Percentiles rank a stretch among this genome's conserved stretches.
Evolutionary conservation across 805 yeast genomes (phyloP).

Genomic region (Candida qinlingensis): DNA sequence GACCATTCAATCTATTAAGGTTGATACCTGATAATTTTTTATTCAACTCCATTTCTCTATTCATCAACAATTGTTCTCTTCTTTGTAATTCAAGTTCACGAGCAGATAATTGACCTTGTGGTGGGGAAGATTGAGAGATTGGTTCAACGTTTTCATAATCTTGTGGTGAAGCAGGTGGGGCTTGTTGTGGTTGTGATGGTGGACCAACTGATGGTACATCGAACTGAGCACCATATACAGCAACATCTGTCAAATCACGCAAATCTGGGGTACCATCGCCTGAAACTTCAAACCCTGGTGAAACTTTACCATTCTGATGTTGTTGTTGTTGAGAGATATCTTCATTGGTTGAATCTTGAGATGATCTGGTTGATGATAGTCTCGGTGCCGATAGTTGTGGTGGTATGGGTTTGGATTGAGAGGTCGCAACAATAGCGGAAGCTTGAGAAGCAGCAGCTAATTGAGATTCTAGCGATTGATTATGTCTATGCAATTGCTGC

Average conservation of each 20-base stretch:
- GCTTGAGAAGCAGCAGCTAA: background rate
- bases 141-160: slow-evolving; percentile 1
- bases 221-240: slow-evolving; percentile 17
- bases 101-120: slow-evolving; percentile 15
- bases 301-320: background rate
- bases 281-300: slow-evolving; percentile 1
- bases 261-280: slow-evolving; percentile 26
- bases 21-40: slow-evolving; percentile 15
- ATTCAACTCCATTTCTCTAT: slow-evolving; percentile 24
- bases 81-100: slow-evolving; percentile 25
- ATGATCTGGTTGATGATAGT: slow-evolving; percentile 1
- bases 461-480: slow-evolving; percentile 3
- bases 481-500: slow-evolving; percentile 4
- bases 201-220: slow-evolving; percentile 13
- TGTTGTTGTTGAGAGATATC: background rate
- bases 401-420: background rate
- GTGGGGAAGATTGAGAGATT: slow-evolving; percentile 19
- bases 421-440: background rate
- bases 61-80: slow-evolving; percentile 20
- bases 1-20: slow-evolving; percentile 6
- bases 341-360: background rate
- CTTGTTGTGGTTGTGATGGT: background rate
- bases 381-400: background rate
- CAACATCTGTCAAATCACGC: slow-evolving; percentile 23
- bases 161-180: background rate